A percentile compares a stretch with the other conserved stretches of the same genome.
phyloP scores from a whole-genome alignment of 257 asterid species.

The Echites panduratus region DNA sequence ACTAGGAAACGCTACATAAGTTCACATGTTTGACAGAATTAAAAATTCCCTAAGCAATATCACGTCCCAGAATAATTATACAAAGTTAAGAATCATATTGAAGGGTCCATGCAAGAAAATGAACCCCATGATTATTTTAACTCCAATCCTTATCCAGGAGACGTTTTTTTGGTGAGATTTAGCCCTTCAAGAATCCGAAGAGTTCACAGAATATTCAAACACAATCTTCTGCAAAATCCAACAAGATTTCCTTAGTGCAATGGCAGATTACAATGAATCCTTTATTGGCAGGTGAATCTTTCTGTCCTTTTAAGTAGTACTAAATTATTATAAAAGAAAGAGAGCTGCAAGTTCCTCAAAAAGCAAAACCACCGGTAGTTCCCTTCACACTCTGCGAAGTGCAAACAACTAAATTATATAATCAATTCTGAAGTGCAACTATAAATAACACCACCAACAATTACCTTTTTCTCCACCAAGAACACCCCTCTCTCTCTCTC shows the following conservation, averaged over 20 bases:
- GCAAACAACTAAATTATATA: not conserved
- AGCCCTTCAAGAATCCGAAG: slow-evolving; percentile 31
- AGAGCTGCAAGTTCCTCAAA: slow-evolving; percentile 14
- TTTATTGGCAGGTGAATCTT: slow-evolving; percentile 18
- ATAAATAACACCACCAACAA: slow-evolving; percentile 26
- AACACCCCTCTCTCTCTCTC: not conserved
- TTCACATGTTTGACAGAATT: too few relatives aligned
- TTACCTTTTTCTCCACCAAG: slow-evolving; percentile 8
- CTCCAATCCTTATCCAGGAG: slow-evolving; percentile 10
- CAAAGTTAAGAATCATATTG: too few relatives aligned
- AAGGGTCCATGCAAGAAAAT: too few relatives aligned
- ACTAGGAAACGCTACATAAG: too few relatives aligned
- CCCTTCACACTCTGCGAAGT: too few relatives aligned
- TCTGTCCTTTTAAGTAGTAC: not conserved
- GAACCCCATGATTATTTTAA: slow-evolving; percentile 4
- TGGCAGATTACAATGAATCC: not conserved
- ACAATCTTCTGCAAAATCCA: slow-evolving; percentile 19
- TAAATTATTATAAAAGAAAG: not conserved
- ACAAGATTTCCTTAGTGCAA: slow-evolving; percentile 17
- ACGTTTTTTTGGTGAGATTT: not conserved
- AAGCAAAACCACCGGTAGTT: slow-evolving; percentile 11
- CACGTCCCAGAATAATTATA: too few relatives aligned
- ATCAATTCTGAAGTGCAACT: slow-evolving; percentile 1
- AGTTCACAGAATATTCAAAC: slow-evolving; percentile 5
- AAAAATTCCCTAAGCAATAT: too few relatives aligned